Evolutionary conservation across 2,329 filamentous ascomycete species (phyloP), one percentile per base, ranked within the genome.

Genomic region (Fusarium floridanum): DNA sequence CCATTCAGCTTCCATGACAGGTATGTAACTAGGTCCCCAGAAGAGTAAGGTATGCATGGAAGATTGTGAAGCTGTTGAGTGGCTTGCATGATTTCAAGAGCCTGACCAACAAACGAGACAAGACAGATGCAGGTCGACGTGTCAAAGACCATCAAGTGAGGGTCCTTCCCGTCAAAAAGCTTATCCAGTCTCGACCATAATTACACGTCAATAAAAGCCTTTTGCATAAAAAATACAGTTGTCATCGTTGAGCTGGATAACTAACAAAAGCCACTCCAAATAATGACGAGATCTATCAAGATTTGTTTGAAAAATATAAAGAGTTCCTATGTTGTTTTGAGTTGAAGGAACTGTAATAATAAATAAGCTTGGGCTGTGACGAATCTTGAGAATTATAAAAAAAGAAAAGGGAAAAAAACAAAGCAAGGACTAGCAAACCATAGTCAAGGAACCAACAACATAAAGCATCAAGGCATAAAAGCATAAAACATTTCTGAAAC

Each of bases 11-110:
- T 55, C 48, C 48, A 55, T 55, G 48, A 32, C 17, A 29, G 27
- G 32, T 22, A 59, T 20, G 43, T 29, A 29, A 29, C 24, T 8
- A 0, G 3, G 29, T 29, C 45, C 16, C 24, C 24, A 50, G 24
- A 16, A 50, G 11, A 20, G 4, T 3, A 27, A 17, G 45, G 7
- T 5, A 48, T 48, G 43, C 22, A 48, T 59, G 20, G 20, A 36
- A 34, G 34, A 17, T 37, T 37, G 56, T 22, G 6, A 37, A 37
- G 34, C 36, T 37, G 56, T 37, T 39, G 56, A 17, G 55, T 57
- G 56, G 56, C 43, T 48, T 48, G 43, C 65, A 50, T 41, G 66
- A 36, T 69, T 41, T 20, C n/a, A 16, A 61, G 27, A 34, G 24
- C 22, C 22, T 22, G 22, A 22, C 22, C 22, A 22, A 22, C 22